Conservation (phyloP, 108 stramenopile species). For the Cylindrotheca closterium region DNA sequence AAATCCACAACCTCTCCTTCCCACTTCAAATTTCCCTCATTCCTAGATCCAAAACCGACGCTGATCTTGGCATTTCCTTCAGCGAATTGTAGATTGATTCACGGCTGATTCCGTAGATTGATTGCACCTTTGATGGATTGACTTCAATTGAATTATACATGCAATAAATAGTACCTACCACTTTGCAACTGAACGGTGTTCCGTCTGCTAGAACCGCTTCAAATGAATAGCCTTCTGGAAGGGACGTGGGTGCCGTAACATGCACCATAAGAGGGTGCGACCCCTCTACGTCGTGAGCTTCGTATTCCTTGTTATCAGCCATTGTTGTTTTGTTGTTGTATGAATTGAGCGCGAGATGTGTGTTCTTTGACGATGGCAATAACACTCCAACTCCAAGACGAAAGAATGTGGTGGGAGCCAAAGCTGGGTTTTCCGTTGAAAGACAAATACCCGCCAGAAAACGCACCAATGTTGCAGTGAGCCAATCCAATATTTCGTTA, state of each 20-base stretch:
- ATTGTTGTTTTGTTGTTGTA: neutral
- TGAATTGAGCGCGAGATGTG: neutral
- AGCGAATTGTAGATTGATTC: no score
- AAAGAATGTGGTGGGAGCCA: neutral
- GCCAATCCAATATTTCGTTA: no score
- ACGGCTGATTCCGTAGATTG: no score
- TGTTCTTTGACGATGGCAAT: neutral
- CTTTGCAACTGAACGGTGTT: constrained; percentile 50
- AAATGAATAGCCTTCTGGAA: constrained; percentile 65
- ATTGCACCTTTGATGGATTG: no score
- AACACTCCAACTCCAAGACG: neutral
- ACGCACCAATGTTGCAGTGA: no score
- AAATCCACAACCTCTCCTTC: no score
- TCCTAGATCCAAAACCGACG: no score
- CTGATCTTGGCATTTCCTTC: no score
- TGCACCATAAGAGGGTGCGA: constrained; percentile 30
- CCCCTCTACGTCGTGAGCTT: constrained; percentile 15
- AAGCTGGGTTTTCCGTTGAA: neutral
- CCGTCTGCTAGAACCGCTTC: constrained; percentile 58
- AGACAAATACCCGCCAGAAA: neutral
- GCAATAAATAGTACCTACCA: constrained; percentile 42
- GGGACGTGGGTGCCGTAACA: constrained; percentile 55
- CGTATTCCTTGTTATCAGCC: constrained; percentile 1
- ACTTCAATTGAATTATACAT: no score
- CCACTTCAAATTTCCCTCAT: no score